Percentiles rank a stretch among this genome's conserved stretches.
These are phyloP conservation scores for Entrophospora sp. DNA, from an alignment of 192 early-diverging fungal species.

Conservation along the genomic window DNA sequence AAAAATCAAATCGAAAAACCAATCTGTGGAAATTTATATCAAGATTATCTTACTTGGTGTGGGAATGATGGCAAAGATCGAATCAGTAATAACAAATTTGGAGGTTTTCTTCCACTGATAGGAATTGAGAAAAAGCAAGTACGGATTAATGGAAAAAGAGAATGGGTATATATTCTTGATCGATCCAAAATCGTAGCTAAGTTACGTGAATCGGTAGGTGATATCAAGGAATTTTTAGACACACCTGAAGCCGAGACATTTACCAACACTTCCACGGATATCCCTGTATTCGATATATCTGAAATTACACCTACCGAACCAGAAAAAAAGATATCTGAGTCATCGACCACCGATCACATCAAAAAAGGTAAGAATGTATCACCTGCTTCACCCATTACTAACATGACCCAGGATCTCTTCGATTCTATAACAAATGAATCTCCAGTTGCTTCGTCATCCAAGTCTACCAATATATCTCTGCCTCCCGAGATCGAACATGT, in stretches of 20 bases:
- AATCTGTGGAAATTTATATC: too few species aligned
- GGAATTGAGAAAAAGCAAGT: too few species aligned
- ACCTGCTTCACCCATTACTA: conserved; percentile 3
- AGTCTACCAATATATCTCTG: neutral
- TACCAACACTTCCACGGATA: too few species aligned
- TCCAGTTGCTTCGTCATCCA: conserved; percentile 8
- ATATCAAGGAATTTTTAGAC: conserved; percentile 12
- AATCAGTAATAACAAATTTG: too few species aligned
- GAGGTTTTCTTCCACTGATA: too few species aligned
- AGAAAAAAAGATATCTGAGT: neutral
- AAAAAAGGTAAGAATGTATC: neutral
- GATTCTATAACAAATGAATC: neutral
- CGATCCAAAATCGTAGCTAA: conserved; percentile 7
- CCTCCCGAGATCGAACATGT: neutral
- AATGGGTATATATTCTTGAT: conserved; percentile 7
- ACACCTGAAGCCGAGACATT: conserved; percentile 12
- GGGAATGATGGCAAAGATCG: too few species aligned
- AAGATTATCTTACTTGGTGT: too few species aligned
- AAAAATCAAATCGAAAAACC: too few species aligned
- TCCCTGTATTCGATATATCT: conserved; percentile 13
- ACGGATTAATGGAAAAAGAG: conserved; percentile 17
- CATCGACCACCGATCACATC: neutral
- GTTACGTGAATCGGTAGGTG: conserved; percentile 2
- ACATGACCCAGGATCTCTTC: neutral
- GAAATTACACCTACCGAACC: neutral